A percentile compares a stretch with the other conserved stretches of the same genome.
Evolutionary conservation across 2,329 filamentous ascomycete species (phyloP).

Genomic region (Ophiostoma ulmi): DNA sequence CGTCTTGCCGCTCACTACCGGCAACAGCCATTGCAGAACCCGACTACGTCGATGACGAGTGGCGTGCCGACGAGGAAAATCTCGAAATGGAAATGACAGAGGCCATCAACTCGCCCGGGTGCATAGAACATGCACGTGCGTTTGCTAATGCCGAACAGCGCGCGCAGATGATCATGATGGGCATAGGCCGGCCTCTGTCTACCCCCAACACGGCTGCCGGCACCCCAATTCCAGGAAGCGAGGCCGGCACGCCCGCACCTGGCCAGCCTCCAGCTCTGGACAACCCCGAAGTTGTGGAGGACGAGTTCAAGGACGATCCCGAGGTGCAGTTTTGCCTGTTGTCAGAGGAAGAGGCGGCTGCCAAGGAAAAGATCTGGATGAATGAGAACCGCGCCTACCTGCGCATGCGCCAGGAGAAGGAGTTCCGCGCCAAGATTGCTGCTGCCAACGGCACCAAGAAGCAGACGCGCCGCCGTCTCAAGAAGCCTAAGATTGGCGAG

Average conservation of each 20-base stretch:
- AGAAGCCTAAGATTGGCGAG: conserved; percentile 56
- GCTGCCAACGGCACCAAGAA: conserved; percentile 30
- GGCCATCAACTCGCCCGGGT: conserved; percentile 58
- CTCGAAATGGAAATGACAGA: conserved; percentile 67
- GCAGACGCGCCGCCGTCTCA: conserved; percentile 42
- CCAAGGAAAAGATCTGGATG: conserved; percentile 91
- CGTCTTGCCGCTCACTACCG: conserved; percentile 28
- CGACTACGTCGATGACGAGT: conserved; percentile 57
- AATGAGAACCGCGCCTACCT: conserved; percentile 94
- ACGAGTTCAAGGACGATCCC: conserved; percentile 83
- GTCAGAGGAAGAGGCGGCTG: conserved; percentile 63
- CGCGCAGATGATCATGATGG: conserved; percentile 34
- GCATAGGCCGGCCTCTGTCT: conserved; percentile 16
- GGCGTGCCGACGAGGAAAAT: conserved; percentile 58
- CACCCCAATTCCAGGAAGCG: conserved; percentile 9
- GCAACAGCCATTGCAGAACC: conserved; percentile 33
- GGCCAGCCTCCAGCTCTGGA: conserved; percentile 41
- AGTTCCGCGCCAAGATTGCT: conserved; percentile 64
- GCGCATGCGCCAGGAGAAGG: conserved; percentile 76
- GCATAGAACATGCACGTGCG: conserved; percentile 50
- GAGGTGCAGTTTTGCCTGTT: conserved; percentile 81
- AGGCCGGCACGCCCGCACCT: conserved; percentile 7
- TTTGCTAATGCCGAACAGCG: conserved; percentile 55
- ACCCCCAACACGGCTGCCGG: neutral
- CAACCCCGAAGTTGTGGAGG: conserved; percentile 63